A percentile compares a stretch with the other conserved stretches of the same genome.
These are phyloP conservation scores for Suillus lakei DNA, from an alignment of 768 basidiomycete genomes.

Conservation along the genomic window DNA sequence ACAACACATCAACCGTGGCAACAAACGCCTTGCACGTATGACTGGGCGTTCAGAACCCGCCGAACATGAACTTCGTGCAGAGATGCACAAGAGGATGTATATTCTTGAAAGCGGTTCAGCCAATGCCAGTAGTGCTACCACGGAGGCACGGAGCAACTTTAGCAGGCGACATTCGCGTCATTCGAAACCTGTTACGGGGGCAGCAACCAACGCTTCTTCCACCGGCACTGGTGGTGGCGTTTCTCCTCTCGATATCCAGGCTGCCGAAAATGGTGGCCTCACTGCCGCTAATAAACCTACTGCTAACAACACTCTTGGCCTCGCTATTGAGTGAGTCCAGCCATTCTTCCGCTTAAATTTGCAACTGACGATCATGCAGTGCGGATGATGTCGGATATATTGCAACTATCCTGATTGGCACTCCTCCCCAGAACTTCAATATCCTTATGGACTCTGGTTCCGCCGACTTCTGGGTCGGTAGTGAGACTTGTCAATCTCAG, in stretches of 20 bases:
- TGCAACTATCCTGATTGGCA: constrained; percentile 67
- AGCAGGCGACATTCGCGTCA: constrained; percentile 16
- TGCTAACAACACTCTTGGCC: constrained; percentile 59
- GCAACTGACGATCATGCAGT: constrained; percentile 29
- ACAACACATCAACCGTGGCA: constrained; percentile 70
- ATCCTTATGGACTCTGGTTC: constrained; percentile 75
- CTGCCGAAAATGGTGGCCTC: constrained; percentile 40
- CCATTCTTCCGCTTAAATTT: neutral
- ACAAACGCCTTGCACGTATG: constrained; percentile 71
- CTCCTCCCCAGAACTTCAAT: constrained; percentile 58
- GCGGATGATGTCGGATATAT: constrained; percentile 61
- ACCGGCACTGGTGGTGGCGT: constrained; percentile 34
- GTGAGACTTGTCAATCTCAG: constrained; percentile 54
- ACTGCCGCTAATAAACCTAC: constrained; percentile 48
- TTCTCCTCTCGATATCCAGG: constrained; percentile 41
- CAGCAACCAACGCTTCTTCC: constrained; percentile 16
- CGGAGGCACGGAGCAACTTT: constrained; percentile 10
- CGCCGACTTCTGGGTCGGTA: constrained; percentile 70
- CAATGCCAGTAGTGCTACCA: neutral
- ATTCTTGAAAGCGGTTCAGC: constrained; percentile 36
- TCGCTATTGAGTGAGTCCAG: constrained; percentile 67
- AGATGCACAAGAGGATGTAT: constrained; percentile 47
- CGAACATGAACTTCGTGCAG: constrained; percentile 48
- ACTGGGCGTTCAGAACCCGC: constrained; percentile 59
- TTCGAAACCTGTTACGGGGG: constrained; percentile 8